Conservation (phyloP, 768 basidiomycete species). For the Rhizopogon rudus region DNA sequence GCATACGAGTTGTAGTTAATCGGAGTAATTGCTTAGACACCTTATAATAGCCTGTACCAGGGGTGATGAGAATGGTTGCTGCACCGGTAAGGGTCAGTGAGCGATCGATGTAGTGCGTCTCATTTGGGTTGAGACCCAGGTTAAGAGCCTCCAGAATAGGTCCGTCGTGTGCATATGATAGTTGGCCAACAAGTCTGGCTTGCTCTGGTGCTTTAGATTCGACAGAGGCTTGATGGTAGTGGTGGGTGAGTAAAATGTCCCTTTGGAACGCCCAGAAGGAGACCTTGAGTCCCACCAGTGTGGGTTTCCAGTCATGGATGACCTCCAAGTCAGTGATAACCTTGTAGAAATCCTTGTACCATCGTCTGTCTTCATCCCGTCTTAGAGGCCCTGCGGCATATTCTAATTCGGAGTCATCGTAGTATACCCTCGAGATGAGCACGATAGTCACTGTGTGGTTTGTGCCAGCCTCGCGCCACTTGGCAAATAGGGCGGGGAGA, state of each 20-base stretch:
- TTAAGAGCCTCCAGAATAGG: constrained; percentile 96
- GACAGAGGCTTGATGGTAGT: constrained; percentile 68
- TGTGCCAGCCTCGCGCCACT: constrained; percentile 80
- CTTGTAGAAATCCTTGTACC: constrained; percentile 97
- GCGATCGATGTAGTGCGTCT: constrained; percentile 93
- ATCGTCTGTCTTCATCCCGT: constrained; percentile 66
- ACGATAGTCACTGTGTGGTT: constrained; percentile 95
- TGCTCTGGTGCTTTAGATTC: constrained; percentile 42
- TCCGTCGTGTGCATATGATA: constrained; percentile 89
- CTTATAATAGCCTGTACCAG: constrained; percentile 90
- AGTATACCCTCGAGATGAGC: constrained; percentile 88
- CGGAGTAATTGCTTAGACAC: constrained; percentile 88
- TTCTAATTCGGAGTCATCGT: constrained; percentile 73
- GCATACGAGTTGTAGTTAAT: constrained; percentile 87
- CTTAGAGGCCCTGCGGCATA: constrained; percentile 82
- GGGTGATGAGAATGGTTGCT: constrained; percentile 81
- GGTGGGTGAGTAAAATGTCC: constrained; percentile 86
- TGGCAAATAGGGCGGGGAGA: constrained; percentile 81
- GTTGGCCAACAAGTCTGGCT: constrained; percentile 67
- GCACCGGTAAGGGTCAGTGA: constrained; percentile 87
- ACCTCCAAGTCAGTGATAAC: constrained; percentile 92
- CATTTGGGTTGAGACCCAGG: constrained; percentile 85
- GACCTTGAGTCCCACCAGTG: constrained; percentile 81
- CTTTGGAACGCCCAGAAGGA: constrained; percentile 89
- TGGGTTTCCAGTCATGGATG: constrained; percentile 82